These are phyloP conservation scores for Phytophthora chlamydospora DNA, from an alignment of 352 stramenopile species.

Conservation along the genomic window DNA sequence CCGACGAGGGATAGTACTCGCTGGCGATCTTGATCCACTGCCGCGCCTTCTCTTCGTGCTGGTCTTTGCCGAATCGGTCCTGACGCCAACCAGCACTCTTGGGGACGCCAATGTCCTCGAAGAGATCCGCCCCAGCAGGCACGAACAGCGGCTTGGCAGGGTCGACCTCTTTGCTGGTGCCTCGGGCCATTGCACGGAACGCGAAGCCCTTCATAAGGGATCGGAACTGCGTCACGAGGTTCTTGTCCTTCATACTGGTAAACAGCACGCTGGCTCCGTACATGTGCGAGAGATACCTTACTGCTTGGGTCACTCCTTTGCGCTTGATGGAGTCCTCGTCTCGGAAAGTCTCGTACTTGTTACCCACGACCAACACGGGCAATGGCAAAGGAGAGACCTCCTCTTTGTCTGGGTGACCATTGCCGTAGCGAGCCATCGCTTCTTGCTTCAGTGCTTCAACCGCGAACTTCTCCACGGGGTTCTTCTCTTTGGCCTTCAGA, in stretches of 20 bases:
- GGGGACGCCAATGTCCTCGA: conserved; percentile 78
- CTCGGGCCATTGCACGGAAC: conserved; percentile 54
- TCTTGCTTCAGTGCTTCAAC: conserved; percentile 60
- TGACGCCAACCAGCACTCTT: conserved; percentile 56
- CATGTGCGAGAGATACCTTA: conserved; percentile 87
- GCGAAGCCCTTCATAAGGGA: conserved; percentile 66
- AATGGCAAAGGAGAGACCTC: conserved; percentile 77
- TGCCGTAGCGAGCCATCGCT: conserved; percentile 59
- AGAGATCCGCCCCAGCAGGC: conserved; percentile 68
- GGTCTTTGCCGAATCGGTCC: conserved; percentile 54
- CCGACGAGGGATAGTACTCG: conserved; percentile 67
- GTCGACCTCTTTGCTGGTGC: conserved; percentile 71
- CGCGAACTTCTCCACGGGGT: conserved; percentile 61
- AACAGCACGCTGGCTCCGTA: conserved; percentile 90
- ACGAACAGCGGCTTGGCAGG: conserved; percentile 73
- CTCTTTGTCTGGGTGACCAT: conserved; percentile 71
- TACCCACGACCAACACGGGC: conserved; percentile 84
- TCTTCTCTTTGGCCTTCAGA: conserved; percentile 71
- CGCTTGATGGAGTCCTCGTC: conserved; percentile 88
- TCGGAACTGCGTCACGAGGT: conserved; percentile 70
- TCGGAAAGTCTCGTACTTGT: conserved; percentile 91
- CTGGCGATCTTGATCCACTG: conserved; percentile 72
- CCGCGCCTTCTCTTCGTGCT: conserved; percentile 65
- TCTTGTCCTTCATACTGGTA: conserved; percentile 89
- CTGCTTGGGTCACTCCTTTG: conserved; percentile 82